phyloP scores from a whole-genome alignment of 148 eudicot species.

The Simmondsia chinensis region DNA sequence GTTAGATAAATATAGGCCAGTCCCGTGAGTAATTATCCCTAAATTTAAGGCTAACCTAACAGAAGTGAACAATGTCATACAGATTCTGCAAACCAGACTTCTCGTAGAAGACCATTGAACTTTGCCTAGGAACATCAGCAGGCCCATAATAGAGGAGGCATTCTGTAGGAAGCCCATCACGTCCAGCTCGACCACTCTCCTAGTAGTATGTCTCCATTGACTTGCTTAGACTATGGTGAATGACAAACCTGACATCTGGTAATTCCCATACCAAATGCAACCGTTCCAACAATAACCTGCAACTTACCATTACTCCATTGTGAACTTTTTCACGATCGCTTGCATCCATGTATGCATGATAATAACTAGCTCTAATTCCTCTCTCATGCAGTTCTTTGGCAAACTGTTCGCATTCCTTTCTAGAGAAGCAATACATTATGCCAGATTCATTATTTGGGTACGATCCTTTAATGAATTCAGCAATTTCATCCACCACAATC shows the following conservation, averaged over 20 bases:
- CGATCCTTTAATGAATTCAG: constrained; percentile 65
- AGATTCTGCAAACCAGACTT: constrained; percentile 91
- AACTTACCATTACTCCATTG: constrained; percentile 81
- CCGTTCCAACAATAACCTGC: constrained; percentile 98
- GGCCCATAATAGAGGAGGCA: constrained; percentile 86
- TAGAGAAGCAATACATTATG: constrained; percentile 93
- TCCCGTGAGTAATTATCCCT: too few species aligned
- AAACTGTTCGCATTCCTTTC: constrained; percentile 98
- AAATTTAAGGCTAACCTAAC: too few species aligned
- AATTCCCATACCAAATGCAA: constrained; percentile 99
- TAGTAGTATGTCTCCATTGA: constrained; percentile 99
- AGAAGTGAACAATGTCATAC: constrained; percentile 76
- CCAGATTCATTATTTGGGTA: constrained; percentile 96
- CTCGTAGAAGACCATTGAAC: constrained; percentile 98
- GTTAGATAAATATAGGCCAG: not conserved
- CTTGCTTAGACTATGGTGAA: constrained; percentile 97
- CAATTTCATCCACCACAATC: constrained; percentile 77
- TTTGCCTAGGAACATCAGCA: constrained; percentile 96
- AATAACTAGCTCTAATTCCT: constrained; percentile 79
- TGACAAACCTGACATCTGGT: constrained; percentile 99
- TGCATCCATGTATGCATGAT: constrained; percentile 98
- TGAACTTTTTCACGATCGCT: constrained; percentile 81
- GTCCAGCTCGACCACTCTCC: constrained; percentile 99
- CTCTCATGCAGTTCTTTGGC: constrained; percentile 78
- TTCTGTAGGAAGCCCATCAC: constrained; percentile 97